Evolutionary conservation across 768 basidiomycete species (phyloP).

Genomic region (Trametes coccinea): DNA sequence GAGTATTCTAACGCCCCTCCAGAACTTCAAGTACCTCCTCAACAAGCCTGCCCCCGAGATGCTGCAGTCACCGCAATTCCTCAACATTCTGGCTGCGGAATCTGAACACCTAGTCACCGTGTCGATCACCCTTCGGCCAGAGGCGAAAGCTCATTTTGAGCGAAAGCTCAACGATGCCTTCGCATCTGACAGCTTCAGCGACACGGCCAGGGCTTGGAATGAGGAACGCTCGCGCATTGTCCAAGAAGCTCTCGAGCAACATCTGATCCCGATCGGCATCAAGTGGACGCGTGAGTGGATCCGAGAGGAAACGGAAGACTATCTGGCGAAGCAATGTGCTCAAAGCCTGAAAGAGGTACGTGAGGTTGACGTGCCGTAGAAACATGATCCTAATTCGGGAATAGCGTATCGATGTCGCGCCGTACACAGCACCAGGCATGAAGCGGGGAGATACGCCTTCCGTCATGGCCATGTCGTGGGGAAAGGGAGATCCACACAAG

Average conservation of each 20-base stretch:
- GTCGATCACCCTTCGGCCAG: slow-evolving; percentile 62
- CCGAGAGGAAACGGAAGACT: slow-evolving; percentile 88
- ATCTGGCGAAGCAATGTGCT: slow-evolving; percentile 67
- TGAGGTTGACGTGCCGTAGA: slow-evolving; percentile 9
- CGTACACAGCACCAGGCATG: slow-evolving; percentile 63
- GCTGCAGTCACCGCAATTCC: slow-evolving; percentile 74
- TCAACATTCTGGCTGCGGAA: slow-evolving; percentile 90
- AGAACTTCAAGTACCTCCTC: slow-evolving; percentile 95
- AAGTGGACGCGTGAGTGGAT: slow-evolving; percentile 91
- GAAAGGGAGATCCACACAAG: slow-evolving; percentile 90
- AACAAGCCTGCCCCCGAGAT: slow-evolving; percentile 75
- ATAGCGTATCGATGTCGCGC: slow-evolving; percentile 83
- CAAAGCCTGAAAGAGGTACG: slow-evolving; percentile 69
- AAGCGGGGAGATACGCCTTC: slow-evolving; percentile 70
- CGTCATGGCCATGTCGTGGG: slow-evolving; percentile 92
- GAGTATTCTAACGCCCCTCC: slow-evolving; percentile 1
- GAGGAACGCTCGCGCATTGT: slow-evolving; percentile 77
- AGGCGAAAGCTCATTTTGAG: slow-evolving; percentile 67
- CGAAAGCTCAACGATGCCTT: slow-evolving; percentile 79
- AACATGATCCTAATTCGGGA: not conserved
- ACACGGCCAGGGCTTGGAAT: slow-evolving; percentile 90
- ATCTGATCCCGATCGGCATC: slow-evolving; percentile 80
- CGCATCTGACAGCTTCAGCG: slow-evolving; percentile 80
- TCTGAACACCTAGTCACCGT: slow-evolving; percentile 83
- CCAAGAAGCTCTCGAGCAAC: slow-evolving; percentile 73